Evolutionary conservation across 106 monocot genomes (phyloP).

Genomic region (Phalaenopsis aphrodite): DNA sequence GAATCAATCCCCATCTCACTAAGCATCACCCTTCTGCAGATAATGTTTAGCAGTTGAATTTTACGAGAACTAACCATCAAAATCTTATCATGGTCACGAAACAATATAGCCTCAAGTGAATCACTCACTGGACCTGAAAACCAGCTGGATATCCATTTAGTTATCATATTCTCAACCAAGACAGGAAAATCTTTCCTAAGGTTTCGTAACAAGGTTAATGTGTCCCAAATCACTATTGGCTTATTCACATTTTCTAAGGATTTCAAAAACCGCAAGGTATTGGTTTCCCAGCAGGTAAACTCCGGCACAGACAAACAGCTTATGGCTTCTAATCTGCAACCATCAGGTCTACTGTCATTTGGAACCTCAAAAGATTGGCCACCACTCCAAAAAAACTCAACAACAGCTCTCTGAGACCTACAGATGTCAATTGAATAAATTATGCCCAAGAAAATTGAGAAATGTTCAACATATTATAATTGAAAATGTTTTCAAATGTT

Average conservation of each 20-base stretch:
- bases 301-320: constrained; percentile 27
- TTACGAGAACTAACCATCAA: constrained; percentile 36
- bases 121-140: constrained; percentile 17
- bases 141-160: constrained; percentile 69
- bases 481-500: neutral
- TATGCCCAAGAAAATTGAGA: neutral
- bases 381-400: constrained; percentile 61
- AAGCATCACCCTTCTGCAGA: constrained; percentile 56
- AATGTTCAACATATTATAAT: neutral
- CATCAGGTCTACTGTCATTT: constrained; percentile 14
- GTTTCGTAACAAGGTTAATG: constrained; percentile 27
- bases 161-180: constrained; percentile 38
- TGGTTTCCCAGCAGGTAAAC: constrained; percentile 43
- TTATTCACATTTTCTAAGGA: constrained; percentile 41
- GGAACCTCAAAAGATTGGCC: constrained; percentile 24
- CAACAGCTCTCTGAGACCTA: constrained; percentile 75
- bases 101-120: constrained; percentile 34
- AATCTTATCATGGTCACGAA: constrained; percentile 16
- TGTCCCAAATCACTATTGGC: constrained; percentile 57
- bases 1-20: constrained; percentile 10
- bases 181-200: constrained; percentile 32
- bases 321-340: neutral
- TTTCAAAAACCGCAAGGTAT: constrained; percentile 47
- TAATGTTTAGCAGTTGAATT: constrained; percentile 58
- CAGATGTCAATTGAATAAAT: constrained; percentile 5